These are phyloP conservation scores for Sarocladiaceae sp. DNA, from an alignment of 2,329 filamentous ascomycete genomes.

Conservation along the genomic window DNA sequence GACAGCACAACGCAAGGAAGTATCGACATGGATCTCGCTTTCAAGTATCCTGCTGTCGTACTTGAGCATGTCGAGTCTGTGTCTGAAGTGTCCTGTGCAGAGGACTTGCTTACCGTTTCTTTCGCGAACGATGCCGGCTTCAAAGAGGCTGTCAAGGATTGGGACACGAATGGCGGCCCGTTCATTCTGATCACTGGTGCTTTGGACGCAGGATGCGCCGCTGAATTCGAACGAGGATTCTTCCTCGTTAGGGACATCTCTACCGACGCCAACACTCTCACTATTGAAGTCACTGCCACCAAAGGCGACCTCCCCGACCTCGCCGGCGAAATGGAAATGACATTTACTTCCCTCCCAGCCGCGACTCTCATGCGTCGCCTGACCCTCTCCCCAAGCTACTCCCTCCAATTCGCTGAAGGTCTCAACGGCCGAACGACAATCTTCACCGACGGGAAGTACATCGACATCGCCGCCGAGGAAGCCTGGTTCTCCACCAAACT, in stretches of 20 bases:
- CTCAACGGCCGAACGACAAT: background rate
- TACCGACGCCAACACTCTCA: background rate
- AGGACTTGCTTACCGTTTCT: background rate
- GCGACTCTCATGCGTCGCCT: background rate
- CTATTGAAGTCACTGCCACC: background rate
- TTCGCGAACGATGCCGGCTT: background rate
- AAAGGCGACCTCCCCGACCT: background rate
- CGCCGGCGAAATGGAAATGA: conserved; percentile 4
- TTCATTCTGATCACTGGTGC: conserved; percentile 5
- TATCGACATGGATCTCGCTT: conserved; percentile 1
- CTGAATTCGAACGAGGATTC: background rate
- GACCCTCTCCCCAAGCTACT: background rate
- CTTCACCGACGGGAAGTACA: background rate
- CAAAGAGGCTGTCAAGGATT: conserved; percentile 1
- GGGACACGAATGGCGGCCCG: background rate
- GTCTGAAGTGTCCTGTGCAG: background rate
- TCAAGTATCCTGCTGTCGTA: conserved; percentile 3
- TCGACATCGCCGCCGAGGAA: conserved; percentile 4
- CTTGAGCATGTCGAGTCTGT: conserved; percentile 3
- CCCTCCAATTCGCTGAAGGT: background rate
- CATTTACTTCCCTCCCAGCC: background rate
- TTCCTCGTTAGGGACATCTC: background rate
- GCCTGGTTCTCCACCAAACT: conserved; percentile 5
- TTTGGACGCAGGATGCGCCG: background rate
- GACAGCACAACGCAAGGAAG: conserved; percentile 3